These are phyloP conservation scores for Sugiyamaella valdiviana DNA, from an alignment of 805 yeast genomes.

Conservation along the genomic window DNA sequence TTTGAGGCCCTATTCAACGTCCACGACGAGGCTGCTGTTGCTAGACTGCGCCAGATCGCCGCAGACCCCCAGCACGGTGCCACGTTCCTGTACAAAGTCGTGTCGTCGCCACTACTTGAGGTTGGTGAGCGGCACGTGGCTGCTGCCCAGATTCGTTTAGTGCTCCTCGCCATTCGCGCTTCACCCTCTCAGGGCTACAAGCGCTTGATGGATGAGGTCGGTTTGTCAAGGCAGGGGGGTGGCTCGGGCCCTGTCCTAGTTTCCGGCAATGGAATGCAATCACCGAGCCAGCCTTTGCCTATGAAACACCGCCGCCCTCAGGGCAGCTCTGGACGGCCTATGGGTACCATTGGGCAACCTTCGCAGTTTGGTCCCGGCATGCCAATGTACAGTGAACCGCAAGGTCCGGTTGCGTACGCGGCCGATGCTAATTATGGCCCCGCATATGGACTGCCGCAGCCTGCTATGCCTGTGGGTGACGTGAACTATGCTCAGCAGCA, in stretches of 20 bases:
- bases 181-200: conserved; percentile 62
- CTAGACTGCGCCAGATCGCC: conserved; percentile 51
- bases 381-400: not conserved
- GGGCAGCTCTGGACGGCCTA: not conserved
- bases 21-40: conserved; percentile 35
- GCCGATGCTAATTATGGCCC: not conserved
- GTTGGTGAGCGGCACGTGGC: conserved; percentile 54
- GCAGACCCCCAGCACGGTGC: conserved; percentile 65
- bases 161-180: conserved; percentile 54
- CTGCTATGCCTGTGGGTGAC: not conserved
- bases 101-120: conserved; percentile 60
- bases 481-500: conserved; percentile 10
- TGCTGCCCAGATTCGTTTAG: conserved; percentile 53
- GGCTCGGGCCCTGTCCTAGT: not conserved
- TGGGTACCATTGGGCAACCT: not conserved
- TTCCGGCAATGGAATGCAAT: not conserved
- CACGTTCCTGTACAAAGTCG: conserved; percentile 69
- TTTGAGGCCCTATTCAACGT: conserved; percentile 53
- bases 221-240: conserved; percentile 37
- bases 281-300: not conserved
- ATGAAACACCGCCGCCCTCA: not conserved
- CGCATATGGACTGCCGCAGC: not conserved
- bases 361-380: not conserved
- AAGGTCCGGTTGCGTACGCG: not conserved
- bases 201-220: conserved; percentile 87